Percentiles rank a stretch among this genome's conserved stretches.
Evolutionary conservation across 495 filamentous ascomycete species (phyloP).

Genomic region (Podospora didyma): DNA sequence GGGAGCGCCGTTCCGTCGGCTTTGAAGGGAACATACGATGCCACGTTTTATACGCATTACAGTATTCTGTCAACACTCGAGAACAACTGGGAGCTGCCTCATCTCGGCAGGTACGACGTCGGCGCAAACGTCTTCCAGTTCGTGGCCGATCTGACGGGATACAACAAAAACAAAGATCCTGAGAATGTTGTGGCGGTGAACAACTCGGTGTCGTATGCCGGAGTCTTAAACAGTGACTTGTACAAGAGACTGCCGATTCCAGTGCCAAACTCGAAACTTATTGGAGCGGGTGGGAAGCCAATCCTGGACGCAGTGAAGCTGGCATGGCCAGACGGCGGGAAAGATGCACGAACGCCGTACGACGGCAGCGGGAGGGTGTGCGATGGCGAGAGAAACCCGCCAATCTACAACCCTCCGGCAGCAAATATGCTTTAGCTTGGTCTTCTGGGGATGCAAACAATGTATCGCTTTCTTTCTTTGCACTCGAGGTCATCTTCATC

Average conservation of each 20-base stretch:
- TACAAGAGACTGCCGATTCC: constrained; percentile 30
- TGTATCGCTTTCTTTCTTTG: too few species aligned
- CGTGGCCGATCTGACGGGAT: constrained; percentile 56
- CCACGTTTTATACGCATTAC: constrained; percentile 71
- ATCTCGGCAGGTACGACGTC: constrained; percentile 67
- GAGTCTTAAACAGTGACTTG: constrained; percentile 44
- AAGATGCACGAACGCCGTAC: constrained; percentile 37
- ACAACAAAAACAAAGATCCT: constrained; percentile 53
- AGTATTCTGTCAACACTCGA: constrained; percentile 60
- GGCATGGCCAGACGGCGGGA: constrained; percentile 22
- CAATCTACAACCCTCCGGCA: constrained; percentile 19
- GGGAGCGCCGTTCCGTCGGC: constrained; percentile 57
- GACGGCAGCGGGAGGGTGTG: constrained; percentile 44
- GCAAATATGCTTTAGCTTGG: constrained; percentile 9
- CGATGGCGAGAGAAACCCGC: constrained; percentile 34
- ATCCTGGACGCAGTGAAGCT: constrained; percentile 28
- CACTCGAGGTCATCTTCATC: too few species aligned
- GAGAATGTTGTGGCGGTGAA: constrained; percentile 55
- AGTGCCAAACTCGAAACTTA: constrained; percentile 39
- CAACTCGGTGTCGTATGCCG: constrained; percentile 60
- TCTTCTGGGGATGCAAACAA: not conserved
- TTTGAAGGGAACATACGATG: constrained; percentile 55
- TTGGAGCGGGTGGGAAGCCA: constrained; percentile 38
- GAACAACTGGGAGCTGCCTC: constrained; percentile 64
- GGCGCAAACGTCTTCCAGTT: constrained; percentile 64